Base-by-base conservation (phyloP, 345 rosid species). In the Pseudoturritis turrita region DNA sequence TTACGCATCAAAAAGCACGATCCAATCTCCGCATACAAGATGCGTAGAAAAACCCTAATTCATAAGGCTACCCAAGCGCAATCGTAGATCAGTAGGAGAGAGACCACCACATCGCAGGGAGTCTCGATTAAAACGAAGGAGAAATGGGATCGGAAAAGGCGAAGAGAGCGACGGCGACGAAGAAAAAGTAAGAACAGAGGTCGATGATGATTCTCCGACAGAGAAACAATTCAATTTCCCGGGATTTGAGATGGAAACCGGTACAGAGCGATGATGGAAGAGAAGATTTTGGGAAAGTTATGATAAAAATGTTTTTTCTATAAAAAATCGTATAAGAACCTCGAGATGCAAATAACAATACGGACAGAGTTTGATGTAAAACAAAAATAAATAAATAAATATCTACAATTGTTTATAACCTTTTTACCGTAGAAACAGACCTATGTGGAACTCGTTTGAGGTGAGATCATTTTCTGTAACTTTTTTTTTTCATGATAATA, bases 141-240 rank as follows among this genome's bases (percentile, higher is more conserved):
- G 15, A 28, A 61, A 60, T 59, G 62, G 17, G 57, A 75, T 35
- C 58, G 53, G 69, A 4, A 12, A 10, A 57, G 60, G 50, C 33
- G 51, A 65, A 26, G 19, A 45, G 41, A 64, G 59, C 26, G 58
- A 47, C 72, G 74, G 46, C 58, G 25, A 75, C 26, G 26, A 4
- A 25, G 26, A 25, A 4, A 33, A 55, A 29, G 71, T 70, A 70
- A 33, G 37, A 33, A 15, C 44, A 23, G 54, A 75, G 23, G 74
- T 59, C 50, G 79, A 69, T 54, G 79, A 70, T 63, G 71, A 76
- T 69, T 63, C 75, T 55, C 71, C 79, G 75, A 69, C 79, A 76
- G 46, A 70, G 75, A 66, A 40, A 68, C 68, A 75, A 68, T 33
- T 66, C 65, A 56, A 65, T 26, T 33, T 55, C 66, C 67, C 75